Conservation (phyloP, 371 early-diverging fungal species). For the Mucor racemosus region DNA sequence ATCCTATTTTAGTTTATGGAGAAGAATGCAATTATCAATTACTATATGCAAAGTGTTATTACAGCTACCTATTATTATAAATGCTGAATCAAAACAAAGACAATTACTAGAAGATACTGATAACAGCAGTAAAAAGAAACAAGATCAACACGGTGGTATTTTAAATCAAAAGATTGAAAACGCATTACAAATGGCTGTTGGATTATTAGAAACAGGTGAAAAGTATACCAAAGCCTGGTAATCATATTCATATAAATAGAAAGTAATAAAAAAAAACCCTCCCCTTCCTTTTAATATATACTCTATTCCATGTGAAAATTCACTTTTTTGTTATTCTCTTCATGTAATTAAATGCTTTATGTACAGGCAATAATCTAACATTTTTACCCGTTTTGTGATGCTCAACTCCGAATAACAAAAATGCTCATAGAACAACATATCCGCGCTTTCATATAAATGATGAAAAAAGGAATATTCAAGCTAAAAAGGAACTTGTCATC, state of each 20-base stretch:
- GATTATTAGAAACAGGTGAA: conserved; percentile 60
- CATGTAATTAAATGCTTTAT: not conserved
- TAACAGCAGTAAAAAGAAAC: conserved; percentile 20
- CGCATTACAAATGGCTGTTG: conserved; percentile 59
- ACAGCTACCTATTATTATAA: conserved; percentile 65
- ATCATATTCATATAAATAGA: not conserved
- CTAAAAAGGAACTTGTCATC: not conserved
- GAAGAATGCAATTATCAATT: conserved; percentile 60
- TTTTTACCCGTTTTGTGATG: not conserved
- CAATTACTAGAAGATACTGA: conserved; percentile 31
- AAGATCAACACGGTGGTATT: conserved; percentile 28
- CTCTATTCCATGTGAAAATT: not conserved
- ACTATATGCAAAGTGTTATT: conserved; percentile 61
- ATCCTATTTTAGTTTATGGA: conserved; percentile 63
- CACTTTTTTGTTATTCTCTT: not conserved
- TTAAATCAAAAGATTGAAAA: conserved; percentile 57
- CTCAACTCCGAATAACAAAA: not conserved
- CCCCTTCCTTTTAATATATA: not conserved
- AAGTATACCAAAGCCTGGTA: conserved; percentile 46
- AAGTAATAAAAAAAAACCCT: not conserved
- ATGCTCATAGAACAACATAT: not conserved
- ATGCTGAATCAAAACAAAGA: conserved; percentile 37
- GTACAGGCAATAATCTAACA: not conserved
- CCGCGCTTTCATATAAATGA: not conserved
- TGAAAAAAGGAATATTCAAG: not conserved